These are phyloP conservation scores for Zelopaecilomyces penicillatus DNA, from an alignment of 2,329 filamentous ascomycete genomes.

Conservation along the genomic window DNA sequence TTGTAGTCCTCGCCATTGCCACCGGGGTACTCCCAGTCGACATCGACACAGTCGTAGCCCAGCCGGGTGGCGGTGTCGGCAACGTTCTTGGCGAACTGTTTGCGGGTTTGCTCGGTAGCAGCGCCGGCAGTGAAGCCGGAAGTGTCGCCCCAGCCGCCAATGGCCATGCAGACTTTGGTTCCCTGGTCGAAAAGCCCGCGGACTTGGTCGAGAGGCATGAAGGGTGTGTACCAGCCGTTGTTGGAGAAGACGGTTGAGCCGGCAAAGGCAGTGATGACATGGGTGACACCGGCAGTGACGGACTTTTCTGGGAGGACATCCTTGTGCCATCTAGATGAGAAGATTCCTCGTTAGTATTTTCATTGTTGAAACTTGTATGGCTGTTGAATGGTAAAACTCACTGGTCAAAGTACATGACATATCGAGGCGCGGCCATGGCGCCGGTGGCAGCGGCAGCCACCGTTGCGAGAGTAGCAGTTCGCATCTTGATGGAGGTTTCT, in stretches of 20 bases:
- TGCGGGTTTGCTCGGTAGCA: conserved; percentile 36
- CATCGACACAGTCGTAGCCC: conserved; percentile 55
- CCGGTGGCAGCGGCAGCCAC: conserved; percentile 12
- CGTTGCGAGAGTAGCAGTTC: conserved; percentile 7
- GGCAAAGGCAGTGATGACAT: conserved; percentile 49
- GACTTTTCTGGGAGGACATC: conserved; percentile 25
- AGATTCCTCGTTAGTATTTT: background rate
- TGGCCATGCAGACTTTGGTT: conserved; percentile 53
- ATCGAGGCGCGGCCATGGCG: conserved; percentile 17
- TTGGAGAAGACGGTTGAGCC: conserved; percentile 40
- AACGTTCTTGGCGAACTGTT: conserved; percentile 49
- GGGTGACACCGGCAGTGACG: conserved; percentile 38
- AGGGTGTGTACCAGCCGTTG: conserved; percentile 39
- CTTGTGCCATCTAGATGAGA: conserved; percentile 31
- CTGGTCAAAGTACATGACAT: conserved; percentile 39
- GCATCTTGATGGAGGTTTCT: conserved; percentile 6
- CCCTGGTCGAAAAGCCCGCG: conserved; percentile 43
- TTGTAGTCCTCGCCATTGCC: conserved; percentile 66
- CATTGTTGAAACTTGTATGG: background rate
- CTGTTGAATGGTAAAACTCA: conserved; percentile 18
- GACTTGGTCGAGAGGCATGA: conserved; percentile 41
- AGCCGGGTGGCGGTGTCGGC: conserved; percentile 42
- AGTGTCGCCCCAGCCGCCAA: conserved; percentile 59
- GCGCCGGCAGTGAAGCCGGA: conserved; percentile 44
- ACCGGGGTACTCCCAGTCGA: conserved; percentile 58